Percentiles rank a stretch among this genome's conserved stretches.
Conservation (phyloP, 1,284 basidiomycete genomes). For the Tetrapyrgos nigripes region DNA sequence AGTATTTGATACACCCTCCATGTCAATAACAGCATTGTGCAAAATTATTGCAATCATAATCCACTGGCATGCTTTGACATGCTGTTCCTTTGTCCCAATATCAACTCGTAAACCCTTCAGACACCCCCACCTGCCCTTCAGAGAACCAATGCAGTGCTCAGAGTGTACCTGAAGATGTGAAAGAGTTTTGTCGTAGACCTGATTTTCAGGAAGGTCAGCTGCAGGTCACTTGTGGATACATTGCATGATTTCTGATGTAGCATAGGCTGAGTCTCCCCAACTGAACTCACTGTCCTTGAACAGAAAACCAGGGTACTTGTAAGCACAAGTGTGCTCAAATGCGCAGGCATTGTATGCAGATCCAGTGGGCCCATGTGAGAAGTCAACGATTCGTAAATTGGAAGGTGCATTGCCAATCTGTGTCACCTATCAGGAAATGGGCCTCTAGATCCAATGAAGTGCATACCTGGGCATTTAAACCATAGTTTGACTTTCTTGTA, state of each 20-base stretch:
- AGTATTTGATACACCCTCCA: slow-evolving; percentile 36
- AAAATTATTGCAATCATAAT: slow-evolving; percentile 41
- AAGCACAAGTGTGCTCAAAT: slow-evolving; percentile 37
- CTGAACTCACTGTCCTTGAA: slow-evolving; percentile 43
- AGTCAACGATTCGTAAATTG: slow-evolving; percentile 42
- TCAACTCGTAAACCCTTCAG: slow-evolving; percentile 34
- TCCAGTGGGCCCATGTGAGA: slow-evolving; percentile 38
- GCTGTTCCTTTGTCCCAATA: slow-evolving; percentile 33
- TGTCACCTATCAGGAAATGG: neutral
- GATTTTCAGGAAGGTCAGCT: slow-evolving; percentile 30
- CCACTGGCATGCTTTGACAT: slow-evolving; percentile 37
- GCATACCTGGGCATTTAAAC: slow-evolving; percentile 40
- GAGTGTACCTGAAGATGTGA: slow-evolving; percentile 35
- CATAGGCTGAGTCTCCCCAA: slow-evolving; percentile 46
- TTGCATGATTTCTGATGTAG: slow-evolving; percentile 29
- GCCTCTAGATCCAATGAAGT: neutral
- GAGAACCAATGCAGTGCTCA: slow-evolving; percentile 42
- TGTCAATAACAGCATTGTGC: slow-evolving; percentile 42
- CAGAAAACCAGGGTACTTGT: slow-evolving; percentile 33
- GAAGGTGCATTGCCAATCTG: slow-evolving; percentile 42
- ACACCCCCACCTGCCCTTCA: slow-evolving; percentile 41
- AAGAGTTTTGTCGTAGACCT: slow-evolving; percentile 35
- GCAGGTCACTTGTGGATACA: slow-evolving; percentile 42
- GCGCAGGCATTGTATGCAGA: slow-evolving; percentile 43
- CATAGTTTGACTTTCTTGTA: slow-evolving; percentile 41